Conservation (phyloP, 805 yeast species). For the Metschnikowia santaceciliae region DNA sequence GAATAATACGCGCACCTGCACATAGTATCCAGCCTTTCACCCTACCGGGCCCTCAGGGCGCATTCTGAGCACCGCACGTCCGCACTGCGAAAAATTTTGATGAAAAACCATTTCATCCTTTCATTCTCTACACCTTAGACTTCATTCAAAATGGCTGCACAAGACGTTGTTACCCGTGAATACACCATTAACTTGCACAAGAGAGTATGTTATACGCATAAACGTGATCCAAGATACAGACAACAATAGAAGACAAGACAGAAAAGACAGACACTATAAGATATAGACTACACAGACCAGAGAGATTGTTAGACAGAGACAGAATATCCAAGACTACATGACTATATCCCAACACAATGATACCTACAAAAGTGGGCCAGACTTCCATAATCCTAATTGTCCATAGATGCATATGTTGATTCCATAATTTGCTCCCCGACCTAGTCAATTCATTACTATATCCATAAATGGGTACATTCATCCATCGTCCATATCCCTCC, state of each 20-base stretch:
- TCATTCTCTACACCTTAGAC: conserved; percentile 14
- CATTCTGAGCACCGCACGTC: conserved; percentile 14
- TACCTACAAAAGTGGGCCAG: too few species aligned
- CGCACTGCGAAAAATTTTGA: conserved; percentile 16
- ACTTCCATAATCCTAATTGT: too few species aligned
- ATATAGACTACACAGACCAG: too few species aligned
- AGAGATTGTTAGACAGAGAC: too few species aligned
- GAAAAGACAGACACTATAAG: background rate
- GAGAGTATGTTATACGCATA: conserved; percentile 65
- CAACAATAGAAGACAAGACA: background rate
- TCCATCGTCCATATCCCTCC: too few species aligned
- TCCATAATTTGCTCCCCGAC: too few species aligned
- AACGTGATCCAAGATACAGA: background rate
- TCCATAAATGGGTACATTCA: too few species aligned
- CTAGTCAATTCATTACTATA: too few species aligned
- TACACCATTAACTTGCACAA: conserved; percentile 99
- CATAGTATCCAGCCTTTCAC: background rate
- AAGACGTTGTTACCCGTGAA: conserved; percentile 99
- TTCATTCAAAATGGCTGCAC: conserved; percentile 66
- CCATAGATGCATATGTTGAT: too few species aligned
- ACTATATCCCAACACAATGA: too few species aligned
- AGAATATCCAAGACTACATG: too few species aligned
- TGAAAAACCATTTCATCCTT: conserved; percentile 12
- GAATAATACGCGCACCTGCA: background rate
- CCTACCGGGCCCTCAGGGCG: background rate